Base-by-base conservation (phyloP, 2,329 filamentous ascomycete genomes). In the Aspergillus arachidicola region DNA sequence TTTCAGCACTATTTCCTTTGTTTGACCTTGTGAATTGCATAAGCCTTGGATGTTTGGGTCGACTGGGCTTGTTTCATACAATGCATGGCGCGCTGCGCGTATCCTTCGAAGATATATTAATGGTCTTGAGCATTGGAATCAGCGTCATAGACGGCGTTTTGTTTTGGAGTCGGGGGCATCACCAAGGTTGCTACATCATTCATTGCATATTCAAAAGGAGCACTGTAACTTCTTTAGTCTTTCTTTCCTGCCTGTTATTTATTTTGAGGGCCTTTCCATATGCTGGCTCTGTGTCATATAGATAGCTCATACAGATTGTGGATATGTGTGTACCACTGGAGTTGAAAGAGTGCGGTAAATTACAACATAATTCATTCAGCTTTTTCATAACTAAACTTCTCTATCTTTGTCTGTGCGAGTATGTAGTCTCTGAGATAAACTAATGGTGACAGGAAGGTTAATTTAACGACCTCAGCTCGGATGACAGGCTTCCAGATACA, bases 71-170 rank as follows among this genome's bases (percentile, higher is more conserved):
- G 55, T 51, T 58, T 45, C 50, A 38, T 62, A 65, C 50, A 32
- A 64, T 64, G 65, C 63, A 68, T 64, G 62, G 65, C 61, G 61
- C 59, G 58, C 57, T 63, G 58, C 60, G 48, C 58, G 46, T 55
- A 21, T 62, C 58, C 57, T 46, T 57, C 45, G 19, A 59, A 30
- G 58, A 57, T 58, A 63, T 59, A 59, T 64, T 36, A 36, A 21
- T 43, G 28, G 28, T 55, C 51, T 61, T 61, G 45, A 60, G 46
- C 36, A 43, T 62, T 45, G 57, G 48, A 57, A 45, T 57, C 55
- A 56, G 58, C 51, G 60, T 59, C 58, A 64, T 68, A 67, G 67
- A 68, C 57, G 66, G 67, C 65, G 67, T 67, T 61, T 41, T 59
- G 51, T 23, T 55, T 55, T 60, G 59, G 62, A 61, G 59, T 61